phyloP scores from a whole-genome alignment of 441 rosid species.

The Populus hybrid region DNA sequence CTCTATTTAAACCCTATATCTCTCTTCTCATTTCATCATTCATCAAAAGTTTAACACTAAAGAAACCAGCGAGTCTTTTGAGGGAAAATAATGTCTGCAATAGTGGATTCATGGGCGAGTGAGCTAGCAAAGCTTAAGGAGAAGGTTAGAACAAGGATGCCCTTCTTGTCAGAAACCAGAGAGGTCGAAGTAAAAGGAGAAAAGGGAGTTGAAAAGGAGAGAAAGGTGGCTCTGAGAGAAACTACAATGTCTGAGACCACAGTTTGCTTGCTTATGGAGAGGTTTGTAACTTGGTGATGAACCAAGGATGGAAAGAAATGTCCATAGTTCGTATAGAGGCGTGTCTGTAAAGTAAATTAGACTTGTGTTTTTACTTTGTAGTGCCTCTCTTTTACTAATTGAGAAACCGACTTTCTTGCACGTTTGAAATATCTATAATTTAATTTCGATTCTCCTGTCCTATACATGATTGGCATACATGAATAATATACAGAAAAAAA shows the following conservation, averaged over 20 bases:
- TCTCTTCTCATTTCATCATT: constrained; percentile 1
- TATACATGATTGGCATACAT: neutral
- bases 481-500: neutral
- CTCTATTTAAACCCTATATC: constrained; percentile 24
- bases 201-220: constrained; percentile 24
- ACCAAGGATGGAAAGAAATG: neutral
- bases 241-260: constrained; percentile 59
- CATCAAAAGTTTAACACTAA: neutral
- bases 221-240: constrained; percentile 26
- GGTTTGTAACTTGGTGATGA: constrained; percentile 65
- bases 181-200: constrained; percentile 17
- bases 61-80: neutral
- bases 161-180: constrained; percentile 20
- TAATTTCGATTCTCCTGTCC: neutral
- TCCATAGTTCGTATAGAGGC: neutral
- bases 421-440: neutral
- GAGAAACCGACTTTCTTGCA: neutral
- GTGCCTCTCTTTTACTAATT: neutral
- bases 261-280: constrained; percentile 72
- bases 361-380: neutral
- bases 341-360: neutral
- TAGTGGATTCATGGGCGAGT: constrained; percentile 52
- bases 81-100: constrained; percentile 45
- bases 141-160: constrained; percentile 37
- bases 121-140: constrained; percentile 61